Conservation (phyloP, 1,284 basidiomycete species). For the Neolentinus lepideus region DNA sequence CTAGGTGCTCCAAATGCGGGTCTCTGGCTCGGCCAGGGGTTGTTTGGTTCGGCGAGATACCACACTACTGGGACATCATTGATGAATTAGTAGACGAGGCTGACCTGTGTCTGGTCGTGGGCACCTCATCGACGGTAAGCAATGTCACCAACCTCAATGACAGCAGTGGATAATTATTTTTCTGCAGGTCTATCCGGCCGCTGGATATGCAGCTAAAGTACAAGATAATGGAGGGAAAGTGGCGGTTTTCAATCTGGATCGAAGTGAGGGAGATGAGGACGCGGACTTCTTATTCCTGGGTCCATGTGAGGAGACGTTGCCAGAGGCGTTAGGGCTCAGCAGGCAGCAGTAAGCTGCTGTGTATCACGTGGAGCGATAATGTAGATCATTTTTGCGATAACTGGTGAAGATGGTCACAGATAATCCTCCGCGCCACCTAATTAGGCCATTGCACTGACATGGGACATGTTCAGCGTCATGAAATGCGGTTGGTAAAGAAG, state of each 20-base stretch:
- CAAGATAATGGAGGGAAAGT: slow-evolving; percentile 33
- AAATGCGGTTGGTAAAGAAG: too few species aligned
- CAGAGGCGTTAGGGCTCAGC: slow-evolving; percentile 23
- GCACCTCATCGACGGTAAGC: slow-evolving; percentile 54
- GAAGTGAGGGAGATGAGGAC: slow-evolving; percentile 30
- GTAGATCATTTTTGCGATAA: too few species aligned
- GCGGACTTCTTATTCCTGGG: slow-evolving; percentile 45
- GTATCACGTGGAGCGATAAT: neutral
- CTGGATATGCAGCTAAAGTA: slow-evolving; percentile 31
- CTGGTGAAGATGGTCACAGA: neutral
- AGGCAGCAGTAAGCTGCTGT: neutral
- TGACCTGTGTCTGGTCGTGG: slow-evolving; percentile 56
- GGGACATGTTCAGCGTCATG: too few species aligned
- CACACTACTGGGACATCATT: slow-evolving; percentile 36
- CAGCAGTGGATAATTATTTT: neutral
- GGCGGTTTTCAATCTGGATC: slow-evolving; percentile 57
- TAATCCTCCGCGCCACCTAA: neutral
- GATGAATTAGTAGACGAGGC: slow-evolving; percentile 36
- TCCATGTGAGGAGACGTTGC: slow-evolving; percentile 36
- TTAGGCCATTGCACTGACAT: neutral
- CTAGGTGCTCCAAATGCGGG: slow-evolving; percentile 43
- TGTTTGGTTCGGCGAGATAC: slow-evolving; percentile 60
- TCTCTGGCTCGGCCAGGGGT: slow-evolving; percentile 51
- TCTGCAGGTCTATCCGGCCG: slow-evolving; percentile 38
- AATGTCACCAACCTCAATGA: neutral